phyloP scores from a whole-genome alignment of 768 basidiomycete species.

The Suillus decipiens region DNA sequence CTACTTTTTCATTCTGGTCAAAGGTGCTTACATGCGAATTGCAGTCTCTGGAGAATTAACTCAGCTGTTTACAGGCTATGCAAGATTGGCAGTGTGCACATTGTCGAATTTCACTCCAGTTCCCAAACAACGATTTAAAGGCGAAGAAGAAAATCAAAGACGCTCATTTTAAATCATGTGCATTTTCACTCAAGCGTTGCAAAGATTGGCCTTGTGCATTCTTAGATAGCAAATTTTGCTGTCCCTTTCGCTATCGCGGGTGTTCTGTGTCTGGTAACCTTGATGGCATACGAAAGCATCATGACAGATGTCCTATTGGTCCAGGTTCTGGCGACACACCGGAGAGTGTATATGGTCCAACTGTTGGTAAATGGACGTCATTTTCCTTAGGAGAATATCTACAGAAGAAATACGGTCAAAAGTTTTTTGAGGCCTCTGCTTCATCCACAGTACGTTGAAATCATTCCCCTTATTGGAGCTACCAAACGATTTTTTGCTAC shows the following conservation, averaged over 20 bases:
- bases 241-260: neutral
- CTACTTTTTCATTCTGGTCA: too few relatives aligned
- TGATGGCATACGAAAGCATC: neutral
- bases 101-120: too few relatives aligned
- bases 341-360: neutral
- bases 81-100: too few relatives aligned
- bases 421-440: neutral
- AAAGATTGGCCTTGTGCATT: neutral
- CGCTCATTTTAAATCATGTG: neutral
- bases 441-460: too few relatives aligned
- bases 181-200: neutral
- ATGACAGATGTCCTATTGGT: neutral
- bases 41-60: too few relatives aligned
- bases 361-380: neutral
- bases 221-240: neutral
- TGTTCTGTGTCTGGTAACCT: neutral
- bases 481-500: too few relatives aligned
- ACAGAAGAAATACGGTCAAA: neutral
- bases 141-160: neutral
- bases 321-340: neutral
- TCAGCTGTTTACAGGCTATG: too few relatives aligned
- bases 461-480: too few relatives aligned
- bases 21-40: too few relatives aligned
- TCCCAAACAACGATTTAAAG: neutral
- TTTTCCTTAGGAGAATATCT: neutral